Percentiles rank a stretch among this genome's conserved stretches.
Evolutionary conservation across 2,329 filamentous ascomycete genomes (phyloP).

Genomic region (Teratosphaeria viscida): DNA sequence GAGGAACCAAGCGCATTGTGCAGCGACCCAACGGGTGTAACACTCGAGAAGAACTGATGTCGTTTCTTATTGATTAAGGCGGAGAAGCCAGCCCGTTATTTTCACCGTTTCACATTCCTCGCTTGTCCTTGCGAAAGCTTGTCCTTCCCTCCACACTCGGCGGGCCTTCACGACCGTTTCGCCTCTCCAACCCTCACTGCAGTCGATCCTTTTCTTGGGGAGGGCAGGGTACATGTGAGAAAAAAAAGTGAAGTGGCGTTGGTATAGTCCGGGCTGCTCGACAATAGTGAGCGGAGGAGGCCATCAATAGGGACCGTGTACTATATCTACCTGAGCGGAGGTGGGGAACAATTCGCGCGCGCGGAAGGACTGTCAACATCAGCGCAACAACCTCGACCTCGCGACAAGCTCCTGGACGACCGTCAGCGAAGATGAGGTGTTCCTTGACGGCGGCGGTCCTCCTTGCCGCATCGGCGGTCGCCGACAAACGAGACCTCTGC

Average conservation of each 20-base stretch:
- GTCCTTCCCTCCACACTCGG: background rate
- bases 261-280: background rate
- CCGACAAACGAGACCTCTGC: slow-evolving; percentile 19
- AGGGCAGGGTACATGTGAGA: background rate
- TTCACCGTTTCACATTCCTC: background rate
- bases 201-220: background rate
- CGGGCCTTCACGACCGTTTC: background rate
- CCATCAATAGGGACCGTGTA: background rate
- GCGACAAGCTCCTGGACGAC: background rate
- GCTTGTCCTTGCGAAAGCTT: background rate
- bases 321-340: background rate
- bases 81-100: background rate
- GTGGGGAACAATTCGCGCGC: background rate
- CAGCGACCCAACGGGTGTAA: background rate
- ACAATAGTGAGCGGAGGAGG: background rate
- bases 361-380: background rate
- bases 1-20: background rate
- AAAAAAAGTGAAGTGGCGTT: background rate
- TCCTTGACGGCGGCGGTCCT: slow-evolving; percentile 21
- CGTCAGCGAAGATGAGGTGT: slow-evolving; percentile 17
- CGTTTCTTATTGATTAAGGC: background rate
- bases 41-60: background rate
- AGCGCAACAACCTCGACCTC: background rate
- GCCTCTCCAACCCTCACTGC: background rate
- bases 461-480: slow-evolving; percentile 18